Evolutionary conservation across 2,329 filamentous ascomycete species (phyloP), one percentile per base, ranked within the genome.

Genomic region (Chrysoporthe austroafricana): DNA sequence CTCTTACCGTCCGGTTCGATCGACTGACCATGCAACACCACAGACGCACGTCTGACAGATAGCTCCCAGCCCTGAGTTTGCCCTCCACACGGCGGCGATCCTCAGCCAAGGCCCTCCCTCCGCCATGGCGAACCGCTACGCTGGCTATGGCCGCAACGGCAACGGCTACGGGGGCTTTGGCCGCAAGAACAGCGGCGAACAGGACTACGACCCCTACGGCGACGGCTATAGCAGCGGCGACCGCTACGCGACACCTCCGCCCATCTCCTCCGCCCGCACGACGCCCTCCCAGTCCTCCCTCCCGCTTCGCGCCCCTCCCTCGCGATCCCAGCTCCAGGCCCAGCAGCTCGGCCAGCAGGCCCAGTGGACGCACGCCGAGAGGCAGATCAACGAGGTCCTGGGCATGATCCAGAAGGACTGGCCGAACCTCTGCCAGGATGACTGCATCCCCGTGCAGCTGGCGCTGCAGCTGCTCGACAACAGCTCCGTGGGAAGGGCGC

Each of bases 381-480:
- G 83, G 61, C 84, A 88, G 76, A 88, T 88, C 68, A 79, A 80
- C 62, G 83, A 88, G 73, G 87, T 97, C 2, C 84, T 98, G 61
- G 89, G 93, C 72, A 89, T 92, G 72, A 97, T 99, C 75, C 90
- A 94, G 76, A 82, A 86, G 67, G 93, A 97, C 76, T 99, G 96
- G 95, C 91, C 92, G 56, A 91, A 94, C 73, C 96, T 99, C 91
- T 93, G 92, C 71, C 86, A 91, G 73, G 90, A 91, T 70, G 91
- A 96, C 75, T 97, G 94, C 76, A 88, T 97, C 43, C 96, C 96
- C 2, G 93, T 98, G 46, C 94, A 98, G 78, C 88, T 97, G 63
- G 93, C 95, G n/a, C 85, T 99, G 59, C 94, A 97, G 79, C 85
- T 99, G 71, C 92, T 98, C 81, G 96, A 99, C 79, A 89, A 88